Percentiles rank a stretch among this genome's conserved stretches.
These are phyloP conservation scores for Annona squamosa DNA, from an alignment of 164 flowering plant species.

Conservation along the genomic window DNA sequence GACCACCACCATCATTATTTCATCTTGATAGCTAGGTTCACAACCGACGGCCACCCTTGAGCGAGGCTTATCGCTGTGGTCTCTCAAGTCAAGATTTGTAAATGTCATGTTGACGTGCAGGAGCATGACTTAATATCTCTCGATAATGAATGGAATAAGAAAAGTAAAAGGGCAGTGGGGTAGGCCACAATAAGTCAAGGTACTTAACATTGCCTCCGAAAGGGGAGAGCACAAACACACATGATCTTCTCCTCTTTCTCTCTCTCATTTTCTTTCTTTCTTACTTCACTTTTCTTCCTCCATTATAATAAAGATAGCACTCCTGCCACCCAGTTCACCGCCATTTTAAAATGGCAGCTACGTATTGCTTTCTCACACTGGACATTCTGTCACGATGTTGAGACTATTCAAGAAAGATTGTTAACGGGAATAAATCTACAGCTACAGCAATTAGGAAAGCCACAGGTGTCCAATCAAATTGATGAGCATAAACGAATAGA, in stretches of 20 bases:
- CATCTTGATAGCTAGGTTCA: no score
- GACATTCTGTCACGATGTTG: no score
- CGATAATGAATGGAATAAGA: constrained; percentile 12
- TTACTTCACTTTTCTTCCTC: neutral
- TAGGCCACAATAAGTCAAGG: constrained; percentile 24
- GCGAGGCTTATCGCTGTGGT: neutral
- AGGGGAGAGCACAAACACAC: constrained; percentile 32
- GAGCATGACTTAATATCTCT: neutral
- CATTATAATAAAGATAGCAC: neutral
- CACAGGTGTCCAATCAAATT: no score
- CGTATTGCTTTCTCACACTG: neutral
- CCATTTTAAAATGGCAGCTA: neutral
- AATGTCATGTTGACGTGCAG: neutral
- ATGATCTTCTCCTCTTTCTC: constrained; percentile 15
- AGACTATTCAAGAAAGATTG: no score
- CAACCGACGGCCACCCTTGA: neutral
- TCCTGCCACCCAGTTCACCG: neutral
- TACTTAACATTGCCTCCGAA: constrained; percentile 26
- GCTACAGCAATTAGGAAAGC: no score
- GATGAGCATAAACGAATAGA: no score
- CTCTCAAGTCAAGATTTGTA: neutral
- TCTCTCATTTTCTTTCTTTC: constrained; percentile 1
- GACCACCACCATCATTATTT: neutral
- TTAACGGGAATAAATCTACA: no score
- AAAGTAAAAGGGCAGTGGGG: constrained; percentile 7